Base-by-base conservation (phyloP, 305 asterid genomes). In the Fraxinus platypoda region DNA sequence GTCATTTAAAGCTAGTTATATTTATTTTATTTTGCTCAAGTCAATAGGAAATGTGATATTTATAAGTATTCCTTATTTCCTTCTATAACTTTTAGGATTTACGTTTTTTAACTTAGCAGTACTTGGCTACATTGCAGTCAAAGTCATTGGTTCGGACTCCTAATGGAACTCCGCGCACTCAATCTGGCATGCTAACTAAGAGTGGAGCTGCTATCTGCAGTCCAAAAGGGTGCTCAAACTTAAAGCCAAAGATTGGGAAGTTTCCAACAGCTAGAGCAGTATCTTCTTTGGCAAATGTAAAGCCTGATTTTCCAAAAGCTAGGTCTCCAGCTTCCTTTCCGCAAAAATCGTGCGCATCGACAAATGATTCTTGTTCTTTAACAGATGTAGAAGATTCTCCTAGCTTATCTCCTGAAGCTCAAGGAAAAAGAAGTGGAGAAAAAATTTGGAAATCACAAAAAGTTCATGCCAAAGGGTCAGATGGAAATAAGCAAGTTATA, bases 111-210 rank as follows among this genome's bases (percentile, higher is more conserved):
- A 41, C 81, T 78, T 73, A 17, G 73, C 19, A 23, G 26, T 83
- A 49, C 33, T 28, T 21, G 78, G 35, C 76, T 84, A 35, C 80
- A 57, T 87, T 88, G 86, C 94, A 93, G 97, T 90, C 75, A 78
- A 94, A 92, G 85, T 86, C 98, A 78, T 83, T 81, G 0, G 86
- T 82, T 78, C 92, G 91, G 54, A 89, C 99, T 68, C 97, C 99
- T 46, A 93, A 78, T 68, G 94, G 92, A 75, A 81, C 88, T 46
- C 75, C 81, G 75, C 91, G 52, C 71, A 80, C 91, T 83, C 89
- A 80, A 81, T 75, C 90, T 71, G 84, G 87, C 34, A 80, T 35
- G 77, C 33, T 87, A 72, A 84, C 97, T 80, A 91, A 83, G 85
- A 84, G 72, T 81, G 92, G 88, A 80, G 75, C 88, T 87, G 83